Evolutionary conservation across 257 asterid species (phyloP).

Genomic region (Lantana camara): DNA sequence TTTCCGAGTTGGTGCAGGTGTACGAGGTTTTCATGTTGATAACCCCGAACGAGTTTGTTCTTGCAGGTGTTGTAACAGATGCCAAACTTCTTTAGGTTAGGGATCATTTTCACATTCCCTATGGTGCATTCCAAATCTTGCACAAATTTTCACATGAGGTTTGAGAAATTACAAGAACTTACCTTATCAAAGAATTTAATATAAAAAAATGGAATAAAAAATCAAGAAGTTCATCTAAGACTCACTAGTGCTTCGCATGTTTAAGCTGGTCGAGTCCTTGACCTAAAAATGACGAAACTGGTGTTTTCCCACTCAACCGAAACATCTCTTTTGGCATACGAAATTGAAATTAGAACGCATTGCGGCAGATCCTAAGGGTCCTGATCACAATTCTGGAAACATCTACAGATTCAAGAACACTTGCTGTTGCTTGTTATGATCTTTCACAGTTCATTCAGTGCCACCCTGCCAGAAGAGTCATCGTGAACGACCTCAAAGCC

Average conservation of each 20-base stretch:
- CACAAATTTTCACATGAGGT: too few species aligned
- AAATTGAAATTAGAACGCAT: constrained; percentile 10
- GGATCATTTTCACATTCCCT: not conserved
- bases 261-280: too few species aligned
- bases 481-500: constrained; percentile 87
- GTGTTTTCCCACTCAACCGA: too few species aligned
- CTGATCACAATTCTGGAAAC: constrained; percentile 86
- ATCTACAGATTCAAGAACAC: constrained; percentile 79
- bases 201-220: too few species aligned
- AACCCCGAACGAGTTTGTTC: not conserved
- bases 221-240: too few species aligned
- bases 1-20: not conserved
- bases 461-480: constrained; percentile 91
- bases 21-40: not conserved
- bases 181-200: too few species aligned
- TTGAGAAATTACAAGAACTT: too few species aligned
- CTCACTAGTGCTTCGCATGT: too few species aligned
- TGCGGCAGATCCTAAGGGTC: constrained; percentile 79
- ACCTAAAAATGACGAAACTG: too few species aligned
- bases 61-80: not conserved
- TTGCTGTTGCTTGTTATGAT: constrained; percentile 92
- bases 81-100: not conserved
- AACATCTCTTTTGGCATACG: not conserved
- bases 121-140: not conserved
- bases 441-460: constrained; percentile 87